phyloP scores from a whole-genome alignment of 176 grass and related monocot genomes.

The Avena insularis region DNA sequence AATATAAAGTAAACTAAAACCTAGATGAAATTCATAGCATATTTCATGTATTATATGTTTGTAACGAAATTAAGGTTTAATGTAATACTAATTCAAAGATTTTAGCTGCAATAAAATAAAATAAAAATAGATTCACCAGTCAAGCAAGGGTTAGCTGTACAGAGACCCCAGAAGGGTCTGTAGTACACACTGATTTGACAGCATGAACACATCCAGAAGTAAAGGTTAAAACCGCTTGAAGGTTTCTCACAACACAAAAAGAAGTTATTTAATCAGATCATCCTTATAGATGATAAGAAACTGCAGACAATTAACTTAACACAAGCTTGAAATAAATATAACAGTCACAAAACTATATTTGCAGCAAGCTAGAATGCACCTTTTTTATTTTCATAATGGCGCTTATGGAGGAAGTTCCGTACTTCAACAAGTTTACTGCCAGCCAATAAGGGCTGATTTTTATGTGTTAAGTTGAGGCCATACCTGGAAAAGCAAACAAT shows the following conservation, averaged over 20 bases:
- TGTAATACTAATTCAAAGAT: not conserved
- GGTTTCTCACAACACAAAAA: not conserved
- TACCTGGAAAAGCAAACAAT: conserved; percentile 49
- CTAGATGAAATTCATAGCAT: not conserved
- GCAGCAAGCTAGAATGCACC: conserved; percentile 37
- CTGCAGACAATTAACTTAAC: not conserved
- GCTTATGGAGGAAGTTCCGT: conserved; percentile 57
- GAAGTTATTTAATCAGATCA: not conserved
- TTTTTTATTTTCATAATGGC: conserved; percentile 40
- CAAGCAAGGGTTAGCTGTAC: not conserved
- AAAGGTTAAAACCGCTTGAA: not conserved
- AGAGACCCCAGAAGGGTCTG: not conserved
- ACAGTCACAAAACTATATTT: conserved; percentile 12
- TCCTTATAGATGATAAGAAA: not conserved
- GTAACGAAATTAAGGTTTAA: not conserved
- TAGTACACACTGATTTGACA: not conserved
- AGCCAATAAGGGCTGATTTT: conserved; percentile 53
- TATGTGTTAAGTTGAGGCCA: conserved; percentile 55
- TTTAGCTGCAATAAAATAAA: not conserved
- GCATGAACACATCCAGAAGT: not conserved
- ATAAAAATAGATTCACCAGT: not conserved
- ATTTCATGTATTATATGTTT: not conserved
- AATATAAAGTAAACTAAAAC: not conserved
- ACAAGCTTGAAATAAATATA: not conserved
- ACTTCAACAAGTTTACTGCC: conserved; percentile 46